These are phyloP conservation scores for Vitis cinerea DNA, from an alignment of 164 flowering plant species.

Conservation along the genomic window DNA sequence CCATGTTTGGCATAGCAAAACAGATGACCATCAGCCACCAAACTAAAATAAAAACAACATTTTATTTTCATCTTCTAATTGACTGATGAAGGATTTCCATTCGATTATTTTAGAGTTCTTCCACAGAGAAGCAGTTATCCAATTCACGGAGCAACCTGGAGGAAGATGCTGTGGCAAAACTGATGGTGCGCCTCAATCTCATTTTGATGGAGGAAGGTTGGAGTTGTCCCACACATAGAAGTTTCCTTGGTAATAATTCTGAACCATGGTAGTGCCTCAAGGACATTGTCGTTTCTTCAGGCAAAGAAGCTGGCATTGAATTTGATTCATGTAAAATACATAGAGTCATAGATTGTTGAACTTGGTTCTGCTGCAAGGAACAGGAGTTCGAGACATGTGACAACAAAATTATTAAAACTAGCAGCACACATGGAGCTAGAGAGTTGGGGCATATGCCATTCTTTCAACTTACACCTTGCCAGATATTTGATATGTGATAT, in stretches of 20 bases:
- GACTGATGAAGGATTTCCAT: neutral
- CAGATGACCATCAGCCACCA: no score
- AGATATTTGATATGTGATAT: no score
- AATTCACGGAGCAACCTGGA: constrained; percentile 34
- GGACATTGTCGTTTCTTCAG: neutral
- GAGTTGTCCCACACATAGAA: constrained; percentile 40
- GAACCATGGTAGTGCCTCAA: constrained; percentile 69
- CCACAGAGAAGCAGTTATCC: constrained; percentile 17
- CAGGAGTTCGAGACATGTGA: no score
- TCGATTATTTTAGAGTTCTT: constrained; percentile 24
- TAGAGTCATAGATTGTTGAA: neutral
- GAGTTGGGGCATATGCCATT: no score
- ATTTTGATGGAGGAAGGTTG: constrained; percentile 69
- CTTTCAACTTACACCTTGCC: no score
- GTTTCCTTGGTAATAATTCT: constrained; percentile 47
- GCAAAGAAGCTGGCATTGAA: no score
- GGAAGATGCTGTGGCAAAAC: constrained; percentile 61
- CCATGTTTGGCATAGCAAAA: neutral
- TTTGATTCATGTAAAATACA: no score
- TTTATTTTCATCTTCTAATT: neutral
- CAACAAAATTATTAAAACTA: no score
- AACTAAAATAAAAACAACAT: no score
- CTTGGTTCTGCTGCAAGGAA: neutral
- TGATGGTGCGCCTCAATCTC: constrained; percentile 67
- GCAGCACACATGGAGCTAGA: no score